Percentiles rank a stretch among this genome's conserved stretches.
These are phyloP conservation scores for Solanum phureja DNA, from an alignment of 257 asterid genomes.

Conservation along the genomic window DNA sequence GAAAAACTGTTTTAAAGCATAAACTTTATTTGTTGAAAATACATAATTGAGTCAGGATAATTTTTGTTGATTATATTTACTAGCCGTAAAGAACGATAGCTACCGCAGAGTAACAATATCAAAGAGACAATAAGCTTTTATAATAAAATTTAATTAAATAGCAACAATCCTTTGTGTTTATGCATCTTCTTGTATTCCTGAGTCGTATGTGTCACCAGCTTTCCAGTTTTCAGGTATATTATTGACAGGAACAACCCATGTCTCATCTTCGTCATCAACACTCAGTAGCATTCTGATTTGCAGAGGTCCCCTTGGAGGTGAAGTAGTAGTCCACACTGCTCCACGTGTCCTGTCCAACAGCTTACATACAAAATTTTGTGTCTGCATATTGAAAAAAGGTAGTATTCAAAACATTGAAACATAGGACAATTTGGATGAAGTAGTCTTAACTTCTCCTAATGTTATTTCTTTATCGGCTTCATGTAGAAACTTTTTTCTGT, in stretches of 20 bases:
- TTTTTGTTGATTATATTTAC: background rate
- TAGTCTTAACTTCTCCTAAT: background rate
- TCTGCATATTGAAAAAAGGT: conserved; percentile 26
- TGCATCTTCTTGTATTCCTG: conserved; percentile 61
- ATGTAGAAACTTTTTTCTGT: background rate
- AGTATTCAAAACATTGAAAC: background rate
- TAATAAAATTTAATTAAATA: background rate
- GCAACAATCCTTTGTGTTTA: conserved; percentile 9
- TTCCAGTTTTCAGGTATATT: conserved; percentile 69
- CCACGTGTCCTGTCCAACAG: conserved; percentile 55
- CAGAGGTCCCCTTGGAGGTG: conserved; percentile 68
- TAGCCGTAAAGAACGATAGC: background rate
- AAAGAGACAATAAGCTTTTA: background rate
- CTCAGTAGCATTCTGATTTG: conserved; percentile 66
- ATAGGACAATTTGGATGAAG: background rate
- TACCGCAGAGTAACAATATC: background rate
- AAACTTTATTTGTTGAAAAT: background rate
- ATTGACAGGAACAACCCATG: conserved; percentile 56
- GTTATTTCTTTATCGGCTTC: background rate
- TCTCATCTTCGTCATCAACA: conserved; percentile 51
- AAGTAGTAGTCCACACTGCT: conserved; percentile 63
- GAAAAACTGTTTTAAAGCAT: background rate
- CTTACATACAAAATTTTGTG: conserved; percentile 49
- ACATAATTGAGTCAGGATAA: background rate
- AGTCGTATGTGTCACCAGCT: conserved; percentile 59